phyloP scores from a whole-genome alignment of 2,329 filamentous ascomycete species.

The Gyromitra esculenta region DNA sequence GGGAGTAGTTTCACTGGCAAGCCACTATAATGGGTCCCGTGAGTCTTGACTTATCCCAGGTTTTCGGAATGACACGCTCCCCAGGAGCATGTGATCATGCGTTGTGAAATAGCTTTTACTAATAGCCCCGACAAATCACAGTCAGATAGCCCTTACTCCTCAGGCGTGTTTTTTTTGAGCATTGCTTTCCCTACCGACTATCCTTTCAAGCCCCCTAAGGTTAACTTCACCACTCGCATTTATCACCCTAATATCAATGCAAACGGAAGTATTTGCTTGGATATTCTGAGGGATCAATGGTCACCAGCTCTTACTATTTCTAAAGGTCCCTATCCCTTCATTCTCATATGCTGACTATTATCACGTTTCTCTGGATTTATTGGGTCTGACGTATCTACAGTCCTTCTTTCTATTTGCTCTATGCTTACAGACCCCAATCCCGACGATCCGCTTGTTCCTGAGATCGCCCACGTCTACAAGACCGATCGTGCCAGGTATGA shows the following conservation, averaged over 20 bases:
- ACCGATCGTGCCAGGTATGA: constrained; percentile 96
- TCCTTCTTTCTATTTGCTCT: constrained; percentile 97
- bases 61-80: constrained; percentile 4
- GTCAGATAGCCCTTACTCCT: constrained; percentile 96
- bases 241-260: constrained; percentile 99
- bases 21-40: constrained; percentile 99
- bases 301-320: constrained; percentile 97
- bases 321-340: constrained; percentile 74
- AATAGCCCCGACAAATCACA: constrained; percentile 60
- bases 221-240: constrained; percentile 99
- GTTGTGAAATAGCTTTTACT: constrained; percentile 17
- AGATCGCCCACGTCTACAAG: constrained; percentile 99
- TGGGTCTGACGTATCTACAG: constrained; percentile 63
- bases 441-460: constrained; percentile 96
- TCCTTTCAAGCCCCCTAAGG: constrained; percentile 99
- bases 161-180: constrained; percentile 97
- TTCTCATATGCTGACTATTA: background rate
- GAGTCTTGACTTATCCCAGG: constrained; percentile 58
- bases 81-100: background rate
- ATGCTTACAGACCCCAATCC: constrained; percentile 99
- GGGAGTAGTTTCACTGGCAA: constrained; percentile 95
- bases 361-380: background rate
- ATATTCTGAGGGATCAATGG: constrained; percentile 99
- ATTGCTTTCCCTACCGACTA: constrained; percentile 99
- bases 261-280: constrained; percentile 98